phyloP scores from a whole-genome alignment of 2,329 filamentous ascomycete species.

The Cytospora piceicola region DNA sequence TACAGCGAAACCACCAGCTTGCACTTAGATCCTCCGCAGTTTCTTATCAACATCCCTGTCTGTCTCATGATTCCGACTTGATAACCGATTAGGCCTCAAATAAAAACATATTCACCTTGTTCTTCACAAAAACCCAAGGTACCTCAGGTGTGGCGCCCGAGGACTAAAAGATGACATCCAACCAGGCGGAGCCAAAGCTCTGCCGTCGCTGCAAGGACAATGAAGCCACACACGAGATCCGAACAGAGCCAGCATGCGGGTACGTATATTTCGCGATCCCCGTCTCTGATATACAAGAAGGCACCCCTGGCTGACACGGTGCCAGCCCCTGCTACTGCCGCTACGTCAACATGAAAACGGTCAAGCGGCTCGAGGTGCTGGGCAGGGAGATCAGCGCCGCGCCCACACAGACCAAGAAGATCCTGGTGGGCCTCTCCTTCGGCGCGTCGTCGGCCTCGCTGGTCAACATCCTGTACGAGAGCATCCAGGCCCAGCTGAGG shows the following conservation, averaged over 20 bases:
- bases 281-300: background rate
- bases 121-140: background rate
- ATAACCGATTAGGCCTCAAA: background rate
- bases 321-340: slow-evolving; percentile 73
- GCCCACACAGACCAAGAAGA: slow-evolving; percentile 46
- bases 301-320: background rate
- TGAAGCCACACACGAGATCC: slow-evolving; percentile 56
- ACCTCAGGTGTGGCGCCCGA: background rate
- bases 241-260: slow-evolving; percentile 64
- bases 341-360: slow-evolving; percentile 77
- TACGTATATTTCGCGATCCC: slow-evolving; percentile 40
- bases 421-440: slow-evolving; percentile 81
- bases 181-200: slow-evolving; percentile 34
- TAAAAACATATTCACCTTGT: background rate
- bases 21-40: background rate
- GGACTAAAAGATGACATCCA: slow-evolving; percentile 26
- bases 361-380: slow-evolving; percentile 68
- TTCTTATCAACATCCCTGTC: background rate
- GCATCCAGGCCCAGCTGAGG: slow-evolving; percentile 66
- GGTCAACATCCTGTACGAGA: slow-evolving; percentile 73
- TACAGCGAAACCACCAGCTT: background rate
- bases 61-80: background rate
- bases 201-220: slow-evolving; percentile 62
- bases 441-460: slow-evolving; percentile 80
- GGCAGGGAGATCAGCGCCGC: slow-evolving; percentile 51